phyloP scores from a whole-genome alignment of 345 rosid species.

The Corchorus olitorius region DNA sequence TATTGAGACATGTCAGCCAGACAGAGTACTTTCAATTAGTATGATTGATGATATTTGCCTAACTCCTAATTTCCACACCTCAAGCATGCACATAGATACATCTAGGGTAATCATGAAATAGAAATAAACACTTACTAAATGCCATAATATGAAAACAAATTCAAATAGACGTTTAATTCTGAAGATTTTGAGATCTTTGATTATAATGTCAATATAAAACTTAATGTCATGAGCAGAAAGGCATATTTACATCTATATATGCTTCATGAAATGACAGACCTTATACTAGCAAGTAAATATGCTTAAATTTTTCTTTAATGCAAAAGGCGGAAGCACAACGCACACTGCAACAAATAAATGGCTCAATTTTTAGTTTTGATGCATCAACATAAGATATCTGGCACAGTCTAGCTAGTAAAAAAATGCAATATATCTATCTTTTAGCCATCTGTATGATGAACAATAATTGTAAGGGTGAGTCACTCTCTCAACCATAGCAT shows the following conservation, averaged over 20 bases:
- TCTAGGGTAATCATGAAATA: neutral
- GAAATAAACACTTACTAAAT: neutral
- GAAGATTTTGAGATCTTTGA: neutral
- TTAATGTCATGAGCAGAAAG: neutral
- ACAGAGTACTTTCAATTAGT: neutral
- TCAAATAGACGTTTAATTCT: neutral
- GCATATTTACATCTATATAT: neutral
- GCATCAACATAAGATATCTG: neutral
- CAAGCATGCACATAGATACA: neutral
- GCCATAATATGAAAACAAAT: neutral
- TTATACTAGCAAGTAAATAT: neutral
- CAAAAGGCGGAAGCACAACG: neutral
- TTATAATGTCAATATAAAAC: neutral
- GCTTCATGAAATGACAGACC: neutral
- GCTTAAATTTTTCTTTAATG: neutral
- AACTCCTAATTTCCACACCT: neutral
- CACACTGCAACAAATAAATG: neutral
- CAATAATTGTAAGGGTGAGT: no score
- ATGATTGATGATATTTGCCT: neutral
- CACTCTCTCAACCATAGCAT: no score
- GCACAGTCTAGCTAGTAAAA: neutral
- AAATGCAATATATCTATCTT: no score
- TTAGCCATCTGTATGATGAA: no score
- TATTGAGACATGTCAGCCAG: neutral
- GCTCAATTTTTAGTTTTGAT: neutral